These are phyloP conservation scores for Pleurotus tuoliensis DNA, from an alignment of 768 basidiomycete species.

Conservation along the genomic window DNA sequence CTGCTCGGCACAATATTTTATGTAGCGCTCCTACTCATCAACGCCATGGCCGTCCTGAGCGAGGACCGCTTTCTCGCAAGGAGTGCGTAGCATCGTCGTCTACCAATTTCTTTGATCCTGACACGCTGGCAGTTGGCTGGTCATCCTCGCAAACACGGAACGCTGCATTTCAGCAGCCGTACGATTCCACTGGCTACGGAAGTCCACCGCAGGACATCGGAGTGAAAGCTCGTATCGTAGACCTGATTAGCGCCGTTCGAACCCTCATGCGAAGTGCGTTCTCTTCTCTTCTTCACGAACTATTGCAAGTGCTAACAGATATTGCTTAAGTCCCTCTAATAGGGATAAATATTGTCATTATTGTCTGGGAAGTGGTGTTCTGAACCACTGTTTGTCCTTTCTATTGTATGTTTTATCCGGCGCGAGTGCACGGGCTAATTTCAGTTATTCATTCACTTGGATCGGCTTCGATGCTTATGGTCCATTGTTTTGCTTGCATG, in stretches of 20 bases:
- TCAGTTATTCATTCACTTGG: too few species aligned
- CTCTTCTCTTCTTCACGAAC: slow-evolving; percentile 6
- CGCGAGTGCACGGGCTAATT: too few species aligned
- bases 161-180: slow-evolving; percentile 59
- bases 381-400: too few species aligned
- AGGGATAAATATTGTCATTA: slow-evolving; percentile 65
- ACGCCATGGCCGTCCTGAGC: slow-evolving; percentile 91
- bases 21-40: slow-evolving; percentile 83
- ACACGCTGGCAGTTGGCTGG: slow-evolving; percentile 74
- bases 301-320: not conserved
- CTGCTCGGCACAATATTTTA: slow-evolving; percentile 76
- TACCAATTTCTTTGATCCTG: slow-evolving; percentile 11
- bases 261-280: slow-evolving; percentile 95
- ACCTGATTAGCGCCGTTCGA: slow-evolving; percentile 91
- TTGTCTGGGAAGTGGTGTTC: not conserved
- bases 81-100: slow-evolving; percentile 49
- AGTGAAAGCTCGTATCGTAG: slow-evolving; percentile 82
- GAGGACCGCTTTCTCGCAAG: slow-evolving; percentile 95
- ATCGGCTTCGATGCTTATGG: too few species aligned
- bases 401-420: too few species aligned
- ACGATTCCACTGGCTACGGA: slow-evolving; percentile 62
- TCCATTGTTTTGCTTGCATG: too few species aligned
- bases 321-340: slow-evolving; percentile 80
- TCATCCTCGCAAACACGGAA: slow-evolving; percentile 63
- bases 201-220: slow-evolving; percentile 55